A percentile compares a stretch with the other conserved stretches of the same genome.
Conservation (phyloP, 768 basidiomycete species). For the Naematelia encephala region DNA sequence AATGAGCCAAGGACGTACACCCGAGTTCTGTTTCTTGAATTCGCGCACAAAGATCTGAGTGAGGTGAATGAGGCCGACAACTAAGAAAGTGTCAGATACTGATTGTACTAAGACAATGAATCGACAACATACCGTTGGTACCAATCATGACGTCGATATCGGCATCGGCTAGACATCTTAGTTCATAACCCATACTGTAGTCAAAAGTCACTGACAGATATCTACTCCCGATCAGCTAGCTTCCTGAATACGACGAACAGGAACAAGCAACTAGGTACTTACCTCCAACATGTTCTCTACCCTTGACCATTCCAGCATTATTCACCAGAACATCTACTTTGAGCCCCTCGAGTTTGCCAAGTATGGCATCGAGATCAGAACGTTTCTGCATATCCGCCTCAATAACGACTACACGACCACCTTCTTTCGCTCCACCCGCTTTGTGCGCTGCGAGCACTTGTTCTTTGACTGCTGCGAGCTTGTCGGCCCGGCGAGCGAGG, state of each 20-base stretch:
- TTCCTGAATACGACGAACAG: no score
- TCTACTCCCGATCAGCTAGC: conserved; percentile 8
- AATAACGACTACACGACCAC: conserved; percentile 64
- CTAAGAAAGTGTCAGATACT: conserved; percentile 10
- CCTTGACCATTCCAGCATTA: conserved; percentile 86
- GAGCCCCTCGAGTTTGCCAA: conserved; percentile 64
- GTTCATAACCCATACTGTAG: no score
- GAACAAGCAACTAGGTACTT: conserved; percentile 2
- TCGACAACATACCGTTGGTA: conserved; percentile 53
- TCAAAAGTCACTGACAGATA: conserved; percentile 21
- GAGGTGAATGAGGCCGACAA: conserved; percentile 48
- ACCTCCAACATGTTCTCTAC: conserved; percentile 77
- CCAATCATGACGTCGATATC: conserved; percentile 81
- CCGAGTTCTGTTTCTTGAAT: conserved; percentile 43
- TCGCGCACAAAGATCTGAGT: conserved; percentile 48
- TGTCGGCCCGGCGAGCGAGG: conserved; percentile 71
- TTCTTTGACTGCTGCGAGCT: conserved; percentile 66
- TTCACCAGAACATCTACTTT: conserved; percentile 73
- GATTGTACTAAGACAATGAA: neutral
- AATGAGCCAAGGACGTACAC: conserved; percentile 44
- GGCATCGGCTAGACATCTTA: conserved; percentile 56
- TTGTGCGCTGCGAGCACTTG: conserved; percentile 68
- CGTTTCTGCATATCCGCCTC: conserved; percentile 78
- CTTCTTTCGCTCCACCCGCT: conserved; percentile 71
- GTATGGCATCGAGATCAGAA: conserved; percentile 58